Percentiles rank a stretch among this genome's conserved stretches.
Conservation (phyloP, 2,329 filamentous ascomycete genomes). For the Alternaria rosae region DNA sequence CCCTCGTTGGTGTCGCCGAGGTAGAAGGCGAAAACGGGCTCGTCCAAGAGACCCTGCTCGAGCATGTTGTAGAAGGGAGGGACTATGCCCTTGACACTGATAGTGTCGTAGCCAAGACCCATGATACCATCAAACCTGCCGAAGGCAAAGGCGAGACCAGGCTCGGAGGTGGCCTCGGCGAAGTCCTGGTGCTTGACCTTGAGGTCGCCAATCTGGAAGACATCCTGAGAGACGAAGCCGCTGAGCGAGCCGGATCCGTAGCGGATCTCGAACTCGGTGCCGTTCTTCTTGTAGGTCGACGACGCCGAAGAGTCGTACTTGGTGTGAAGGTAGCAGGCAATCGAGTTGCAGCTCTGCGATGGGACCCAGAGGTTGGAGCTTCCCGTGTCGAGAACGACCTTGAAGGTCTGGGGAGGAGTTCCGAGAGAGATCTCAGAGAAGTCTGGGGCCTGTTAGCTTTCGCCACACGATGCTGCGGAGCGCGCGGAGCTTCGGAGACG, state of each 20-base stretch:
- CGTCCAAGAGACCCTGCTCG: conserved; percentile 86
- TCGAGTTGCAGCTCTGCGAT: conserved; percentile 86
- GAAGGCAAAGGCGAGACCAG: conserved; percentile 96
- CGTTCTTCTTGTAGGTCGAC: conserved; percentile 92
- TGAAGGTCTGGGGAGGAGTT: conserved; percentile 92
- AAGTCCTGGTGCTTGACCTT: conserved; percentile 90
- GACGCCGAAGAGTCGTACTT: conserved; percentile 95
- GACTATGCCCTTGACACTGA: conserved; percentile 94
- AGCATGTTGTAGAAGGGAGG: conserved; percentile 98
- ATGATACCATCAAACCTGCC: conserved; percentile 97
- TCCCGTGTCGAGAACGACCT: conserved; percentile 97
- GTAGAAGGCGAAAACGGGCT: conserved; percentile 96
- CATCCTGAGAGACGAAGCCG: conserved; percentile 92
- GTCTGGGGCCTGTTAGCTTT: conserved; percentile 60
- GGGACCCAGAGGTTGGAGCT: conserved; percentile 99
- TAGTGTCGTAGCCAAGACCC: conserved; percentile 91
- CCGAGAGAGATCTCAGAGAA: conserved; percentile 97
- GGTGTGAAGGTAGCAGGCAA: conserved; percentile 95
- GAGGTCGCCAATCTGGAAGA: conserved; percentile 85
- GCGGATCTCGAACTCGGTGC: conserved; percentile 86
- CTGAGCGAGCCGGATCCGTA: conserved; percentile 95
- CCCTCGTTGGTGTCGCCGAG: conserved; percentile 77
- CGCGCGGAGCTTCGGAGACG: conserved; percentile 47
- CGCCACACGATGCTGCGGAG: background rate
- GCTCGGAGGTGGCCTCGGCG: conserved; percentile 94